Conservation (phyloP, 768 basidiomycete genomes). For the Lentinula lateritia region DNA sequence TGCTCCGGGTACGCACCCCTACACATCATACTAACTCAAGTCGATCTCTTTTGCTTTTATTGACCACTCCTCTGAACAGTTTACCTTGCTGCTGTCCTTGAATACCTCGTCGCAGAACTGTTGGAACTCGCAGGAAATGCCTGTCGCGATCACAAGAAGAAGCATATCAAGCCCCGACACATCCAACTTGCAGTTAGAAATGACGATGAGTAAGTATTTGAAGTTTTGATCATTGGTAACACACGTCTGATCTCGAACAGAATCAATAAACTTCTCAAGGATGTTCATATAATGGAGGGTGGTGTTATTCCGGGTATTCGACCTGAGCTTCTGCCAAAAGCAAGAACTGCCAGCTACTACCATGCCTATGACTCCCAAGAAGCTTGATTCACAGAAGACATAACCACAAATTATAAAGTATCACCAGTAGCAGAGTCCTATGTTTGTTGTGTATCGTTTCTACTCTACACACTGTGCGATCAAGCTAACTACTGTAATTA, state of each 20-base stretch:
- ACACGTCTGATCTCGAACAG: background rate
- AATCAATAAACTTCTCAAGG: background rate
- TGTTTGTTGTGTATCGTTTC: too few relatives aligned
- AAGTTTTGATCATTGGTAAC: background rate
- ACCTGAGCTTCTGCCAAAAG: constrained; percentile 29
- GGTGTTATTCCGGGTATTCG: constrained; percentile 52
- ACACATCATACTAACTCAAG: background rate
- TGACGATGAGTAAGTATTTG: constrained; percentile 7
- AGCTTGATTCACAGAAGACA: background rate
- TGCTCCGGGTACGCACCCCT: background rate
- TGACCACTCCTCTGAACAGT: constrained; percentile 32
- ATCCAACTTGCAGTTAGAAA: constrained; percentile 6
- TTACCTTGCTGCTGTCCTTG: constrained; percentile 80
- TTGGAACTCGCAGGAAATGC: constrained; percentile 80
- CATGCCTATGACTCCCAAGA: background rate
- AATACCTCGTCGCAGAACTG: constrained; percentile 84
- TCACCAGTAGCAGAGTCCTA: too few relatives aligned
- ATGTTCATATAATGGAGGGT: background rate
- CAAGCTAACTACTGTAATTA: too few relatives aligned
- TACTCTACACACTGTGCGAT: too few relatives aligned
- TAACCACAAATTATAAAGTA: too few relatives aligned
- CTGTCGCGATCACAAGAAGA: constrained; percentile 78
- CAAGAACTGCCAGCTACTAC: background rate
- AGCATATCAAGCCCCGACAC: constrained; percentile 61
- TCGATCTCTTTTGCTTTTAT: background rate